Conservation (phyloP, 352 stramenopile species). For the Globisporangium viniferum region DNA sequence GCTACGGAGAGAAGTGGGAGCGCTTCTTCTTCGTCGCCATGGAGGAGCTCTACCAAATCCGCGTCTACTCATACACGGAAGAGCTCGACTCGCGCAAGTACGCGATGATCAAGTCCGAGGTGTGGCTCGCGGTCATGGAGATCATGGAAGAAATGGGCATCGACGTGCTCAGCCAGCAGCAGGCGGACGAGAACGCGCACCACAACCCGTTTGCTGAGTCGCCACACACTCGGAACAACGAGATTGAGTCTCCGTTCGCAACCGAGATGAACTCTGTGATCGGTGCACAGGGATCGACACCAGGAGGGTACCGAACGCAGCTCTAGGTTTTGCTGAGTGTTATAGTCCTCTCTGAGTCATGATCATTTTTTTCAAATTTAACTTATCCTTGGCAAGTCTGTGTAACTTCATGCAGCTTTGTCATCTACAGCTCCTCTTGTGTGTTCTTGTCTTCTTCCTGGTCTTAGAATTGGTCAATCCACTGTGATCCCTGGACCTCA, state of each 20-base stretch:
- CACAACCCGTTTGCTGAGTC: constrained; percentile 39
- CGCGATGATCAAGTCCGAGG: constrained; percentile 86
- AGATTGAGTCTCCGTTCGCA: constrained; percentile 48
- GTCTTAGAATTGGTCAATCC: constrained; percentile 15
- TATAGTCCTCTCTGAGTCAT: not conserved
- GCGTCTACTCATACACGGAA: constrained; percentile 86
- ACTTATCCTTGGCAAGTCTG: constrained; percentile 11
- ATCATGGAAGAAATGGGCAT: constrained; percentile 85
- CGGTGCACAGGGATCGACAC: constrained; percentile 24
- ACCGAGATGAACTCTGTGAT: constrained; percentile 57
- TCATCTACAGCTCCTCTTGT: not conserved
- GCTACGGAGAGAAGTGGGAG: constrained; percentile 79
- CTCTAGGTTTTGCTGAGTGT: constrained; percentile 22
- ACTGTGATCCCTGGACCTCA: constrained; percentile 18
- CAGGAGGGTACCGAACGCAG: constrained; percentile 31
- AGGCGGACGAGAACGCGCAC: constrained; percentile 6
- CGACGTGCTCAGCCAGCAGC: constrained; percentile 41
- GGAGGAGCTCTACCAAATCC: constrained; percentile 80
- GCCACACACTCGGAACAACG: constrained; percentile 20
- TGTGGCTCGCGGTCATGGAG: constrained; percentile 86
- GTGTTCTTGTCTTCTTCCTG: not conserved
- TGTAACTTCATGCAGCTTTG: not conserved
- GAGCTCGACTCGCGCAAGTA: constrained; percentile 85
- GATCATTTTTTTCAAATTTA: not conserved
- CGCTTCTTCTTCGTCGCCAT: constrained; percentile 86